Percentiles rank a stretch among this genome's conserved stretches.
These are phyloP conservation scores for Diaporthe sp. DNA, from an alignment of 2,329 filamentous ascomycete genomes.

Conservation along the genomic window DNA sequence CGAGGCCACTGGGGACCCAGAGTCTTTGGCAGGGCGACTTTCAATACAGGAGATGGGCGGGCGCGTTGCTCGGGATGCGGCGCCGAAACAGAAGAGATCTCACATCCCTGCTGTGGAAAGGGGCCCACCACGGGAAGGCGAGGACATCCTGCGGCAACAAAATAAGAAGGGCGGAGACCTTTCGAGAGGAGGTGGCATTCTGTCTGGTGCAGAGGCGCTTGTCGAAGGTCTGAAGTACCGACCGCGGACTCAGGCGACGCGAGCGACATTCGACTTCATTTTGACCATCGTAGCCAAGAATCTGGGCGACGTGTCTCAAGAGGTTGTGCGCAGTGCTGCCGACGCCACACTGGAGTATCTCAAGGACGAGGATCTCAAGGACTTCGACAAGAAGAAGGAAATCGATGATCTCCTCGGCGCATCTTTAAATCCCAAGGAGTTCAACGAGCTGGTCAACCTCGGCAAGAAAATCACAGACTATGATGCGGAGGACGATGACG, in stretches of 20 bases:
- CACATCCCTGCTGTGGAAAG: constrained; percentile 80
- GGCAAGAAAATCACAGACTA: constrained; percentile 99
- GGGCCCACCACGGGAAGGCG: constrained; percentile 82
- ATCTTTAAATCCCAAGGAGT: constrained; percentile 87
- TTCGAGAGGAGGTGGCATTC: constrained; percentile 79
- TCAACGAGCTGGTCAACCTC: constrained; percentile 96
- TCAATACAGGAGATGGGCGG: constrained; percentile 96
- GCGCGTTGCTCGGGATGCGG: constrained; percentile 82
- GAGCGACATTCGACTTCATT: constrained; percentile 94
- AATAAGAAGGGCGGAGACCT: constrained; percentile 86
- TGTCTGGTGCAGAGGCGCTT: constrained; percentile 86
- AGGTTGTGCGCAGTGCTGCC: constrained; percentile 92
- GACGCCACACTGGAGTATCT: constrained; percentile 92
- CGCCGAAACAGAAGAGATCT: constrained; percentile 84
- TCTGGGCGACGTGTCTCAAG: constrained; percentile 92
- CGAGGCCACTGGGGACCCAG: constrained; percentile 96
- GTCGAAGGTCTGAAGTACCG: constrained; percentile 94
- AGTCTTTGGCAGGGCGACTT: constrained; percentile 94
- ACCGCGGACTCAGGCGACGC: constrained; percentile 90
- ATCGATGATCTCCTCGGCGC: constrained; percentile 93
- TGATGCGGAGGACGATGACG: constrained; percentile 95
- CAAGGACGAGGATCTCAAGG: constrained; percentile 96
- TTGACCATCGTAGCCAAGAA: constrained; percentile 89
- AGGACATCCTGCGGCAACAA: constrained; percentile 88
- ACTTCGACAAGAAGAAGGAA: constrained; percentile 98